Evolutionary conservation across 176 grass and related monocot species (phyloP), one percentile per base, ranked within the genome.

Genomic region (Chloris gayana): DNA sequence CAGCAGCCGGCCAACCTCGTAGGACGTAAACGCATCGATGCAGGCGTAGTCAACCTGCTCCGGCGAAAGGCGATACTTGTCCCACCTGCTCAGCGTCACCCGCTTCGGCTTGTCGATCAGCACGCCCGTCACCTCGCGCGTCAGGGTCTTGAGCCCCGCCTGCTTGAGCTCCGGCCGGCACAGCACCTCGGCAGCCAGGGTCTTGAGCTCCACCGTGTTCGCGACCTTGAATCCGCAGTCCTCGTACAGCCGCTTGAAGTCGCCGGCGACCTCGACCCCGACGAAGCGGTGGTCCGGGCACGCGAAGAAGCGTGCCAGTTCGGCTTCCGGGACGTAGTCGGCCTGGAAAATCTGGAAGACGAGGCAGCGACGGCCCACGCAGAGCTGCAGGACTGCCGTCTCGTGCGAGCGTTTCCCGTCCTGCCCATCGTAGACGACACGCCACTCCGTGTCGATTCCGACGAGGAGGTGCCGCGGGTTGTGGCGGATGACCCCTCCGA

Each of bases 361-460:
- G 62, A 97, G 91, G 72, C 87, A 88, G 37, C 85, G 74, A 9
- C 15, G 51, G 44, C 82, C 84, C 46, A 93, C 84, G 84, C 91
- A 97, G 75, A 97, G 77, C 82, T 93, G 94, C 67, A 97, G 82
- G 9, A 93, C 57, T 18, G 86, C 86, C 30, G 88, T 56, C 3
- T 34, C 62, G 74, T 89, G 22, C 50, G 0, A 17, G 75, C 37
- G 69, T 0, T 7, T 44, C 0, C 34, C 21, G 19, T 10, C 69
- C 14, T 2, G 54, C 11, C 47, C 15, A 21, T 3, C 33, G 1
- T 5, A 10, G 75, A 44, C 82, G 7, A 82, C 39, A 46, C 84
- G 86, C 89, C 88, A 97, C 76, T 97, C 86, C 39, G 79, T 64
- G 76, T 97, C 90, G 53, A 97, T 67, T 35, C 90, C 93, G 46